Base-by-base conservation (phyloP, 768 basidiomycete genomes). In the Serendipita sp. region DNA sequence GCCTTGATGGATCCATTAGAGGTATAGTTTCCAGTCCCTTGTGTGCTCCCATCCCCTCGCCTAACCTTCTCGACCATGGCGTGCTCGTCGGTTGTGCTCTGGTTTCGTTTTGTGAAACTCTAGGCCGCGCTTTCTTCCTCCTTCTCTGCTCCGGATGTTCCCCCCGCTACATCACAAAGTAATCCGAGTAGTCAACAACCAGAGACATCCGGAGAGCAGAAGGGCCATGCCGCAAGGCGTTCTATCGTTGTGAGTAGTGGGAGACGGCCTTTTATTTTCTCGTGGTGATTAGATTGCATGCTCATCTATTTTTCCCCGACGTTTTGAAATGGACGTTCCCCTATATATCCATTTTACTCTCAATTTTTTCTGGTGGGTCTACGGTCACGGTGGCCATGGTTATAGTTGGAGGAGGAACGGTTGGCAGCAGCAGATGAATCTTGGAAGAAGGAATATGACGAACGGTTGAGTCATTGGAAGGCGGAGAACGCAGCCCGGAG, bases 391-490 rank as follows among this genome's bases (percentile, higher is more conserved):
- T 38, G 5, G 34, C 7, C 14, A 2, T 50, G 45, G 31, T 22
- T 22, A 33, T 31, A 58, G 53, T 34, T 58, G 53, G 53, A 58
- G 28, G 53, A 13, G 31, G 53, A 58, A 33, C 20, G 30, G n/a
- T 11, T 58, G 28, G 53, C 53, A n/a, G 53, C 53, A n/a, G 31
- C 31, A 31, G 69, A 80, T 38, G 82, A 82, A 24, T 65, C 74
- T 5, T 88, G 85, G 85, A 83, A 85, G 68, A 72, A 73, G 16
- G 78, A 83, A 68, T 88, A 90, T 69, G 83, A 90, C 60, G 73
- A 79, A 0, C 84, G 87, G 44, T 75, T 88, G 11, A 76, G 78
- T 60, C 73, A 76, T 62, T 92, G 89, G 90, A 83, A 84, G 42
- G 79, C 80, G 24, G 81, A 83, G 67, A 85, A 83, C 42, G 84